Conservation (phyloP, 208 protist genomes). For the Leishmania braziliensis region DNA sequence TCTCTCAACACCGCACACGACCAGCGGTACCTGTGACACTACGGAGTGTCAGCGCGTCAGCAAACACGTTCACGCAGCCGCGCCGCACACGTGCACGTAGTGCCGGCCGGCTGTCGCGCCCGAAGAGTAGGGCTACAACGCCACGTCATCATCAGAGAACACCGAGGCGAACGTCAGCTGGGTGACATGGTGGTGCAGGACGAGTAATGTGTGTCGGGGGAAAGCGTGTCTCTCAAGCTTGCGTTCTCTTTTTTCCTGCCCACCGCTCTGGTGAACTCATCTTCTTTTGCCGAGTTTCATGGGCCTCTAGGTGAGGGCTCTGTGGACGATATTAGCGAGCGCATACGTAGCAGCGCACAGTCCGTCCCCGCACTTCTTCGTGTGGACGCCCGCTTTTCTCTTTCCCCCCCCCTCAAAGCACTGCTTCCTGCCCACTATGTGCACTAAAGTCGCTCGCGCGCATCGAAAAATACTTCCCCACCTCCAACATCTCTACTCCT, state of each 20-base stretch:
- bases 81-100: neutral
- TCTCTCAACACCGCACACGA: constrained; percentile 31
- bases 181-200: neutral
- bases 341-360: neutral
- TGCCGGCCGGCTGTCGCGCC: neutral
- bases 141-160: neutral
- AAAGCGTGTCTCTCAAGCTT: neutral
- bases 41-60: neutral
- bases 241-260: neutral
- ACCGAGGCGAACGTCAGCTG: constrained; percentile 1
- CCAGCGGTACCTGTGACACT: constrained; percentile 3
- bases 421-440: neutral
- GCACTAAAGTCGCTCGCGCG: too few species aligned
- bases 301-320: neutral
- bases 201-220: neutral
- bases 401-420: too few species aligned
- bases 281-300: neutral
- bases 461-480: neutral
- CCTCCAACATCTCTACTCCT: neutral
- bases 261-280: neutral
- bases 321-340: neutral
- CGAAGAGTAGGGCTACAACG: neutral
- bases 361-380: neutral
- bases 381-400: neutral
- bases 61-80: constrained; percentile 7